Percentiles rank a stretch among this genome's conserved stretches.
These are phyloP conservation scores for Pseudisothecium myosuroides DNA, from an alignment of 225 moss, liverwort and hornwort species.

Conservation along the genomic window DNA sequence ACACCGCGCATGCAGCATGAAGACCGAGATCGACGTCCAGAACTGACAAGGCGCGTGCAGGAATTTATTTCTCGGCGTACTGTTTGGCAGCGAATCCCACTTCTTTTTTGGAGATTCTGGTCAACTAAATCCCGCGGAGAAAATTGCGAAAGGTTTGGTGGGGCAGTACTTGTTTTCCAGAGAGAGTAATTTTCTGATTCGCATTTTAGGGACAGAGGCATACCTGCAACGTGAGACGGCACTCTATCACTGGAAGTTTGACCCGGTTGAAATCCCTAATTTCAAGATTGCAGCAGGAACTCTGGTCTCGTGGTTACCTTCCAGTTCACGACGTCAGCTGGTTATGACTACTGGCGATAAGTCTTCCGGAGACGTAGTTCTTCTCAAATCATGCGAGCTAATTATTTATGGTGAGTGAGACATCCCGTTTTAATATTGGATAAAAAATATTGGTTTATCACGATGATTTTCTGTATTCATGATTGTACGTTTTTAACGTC, in stretches of 20 bases:
- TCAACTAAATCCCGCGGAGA: neutral
- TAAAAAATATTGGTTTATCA: too few relatives aligned
- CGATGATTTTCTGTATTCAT: too few relatives aligned
- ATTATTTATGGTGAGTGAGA: too few relatives aligned
- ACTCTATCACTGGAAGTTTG: neutral
- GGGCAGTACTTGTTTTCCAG: neutral
- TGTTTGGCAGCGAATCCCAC: neutral
- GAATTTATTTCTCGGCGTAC: neutral
- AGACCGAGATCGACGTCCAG: too few relatives aligned
- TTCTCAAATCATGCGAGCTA: neutral
- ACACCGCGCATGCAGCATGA: too few relatives aligned
- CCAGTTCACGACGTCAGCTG: neutral
- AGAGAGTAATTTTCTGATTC: neutral
- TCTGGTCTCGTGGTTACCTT: neutral
- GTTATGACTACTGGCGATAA: neutral
- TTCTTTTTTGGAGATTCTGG: neutral
- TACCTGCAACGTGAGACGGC: neutral
- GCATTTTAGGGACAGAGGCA: neutral
- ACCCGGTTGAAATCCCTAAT: neutral
- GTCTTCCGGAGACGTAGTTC: neutral
- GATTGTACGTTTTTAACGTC: too few relatives aligned
- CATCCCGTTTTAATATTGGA: too few relatives aligned
- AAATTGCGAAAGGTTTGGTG: neutral
- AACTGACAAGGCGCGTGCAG: neutral
- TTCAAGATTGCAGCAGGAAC: neutral